Base-by-base conservation (phyloP, 306 rosid species). In the Dryas drummondii region DNA sequence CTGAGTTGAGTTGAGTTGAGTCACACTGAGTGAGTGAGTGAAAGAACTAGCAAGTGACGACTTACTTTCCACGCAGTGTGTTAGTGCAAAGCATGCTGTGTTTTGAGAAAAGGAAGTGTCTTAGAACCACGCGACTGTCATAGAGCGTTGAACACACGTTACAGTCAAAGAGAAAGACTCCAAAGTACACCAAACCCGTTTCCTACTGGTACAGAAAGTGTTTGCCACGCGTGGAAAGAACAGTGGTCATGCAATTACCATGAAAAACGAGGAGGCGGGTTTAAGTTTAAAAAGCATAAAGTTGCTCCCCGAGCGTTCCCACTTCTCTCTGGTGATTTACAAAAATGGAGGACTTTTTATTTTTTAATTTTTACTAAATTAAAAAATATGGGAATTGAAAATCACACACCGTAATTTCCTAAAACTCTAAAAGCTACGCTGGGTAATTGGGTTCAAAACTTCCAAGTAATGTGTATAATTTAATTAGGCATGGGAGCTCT, bases 51-150 rank as follows among this genome's bases (percentile, higher is more conserved):
- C 37, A 77, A 46, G 56, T 19, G 68, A 72, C 76, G 16, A 47
- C 75, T 55, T 68, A 66, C 40, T 49, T 13, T 27, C 27, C 12
- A 4, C 15, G 61, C 12, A 26, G 58, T 52, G 53, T 14, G 48
- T 32, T 32, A 12, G 32, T 14, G 48, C n/a, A 37, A 81, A 76
- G 51, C 51, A 50, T 58, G 75, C n/a, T 17, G 75, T 51, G 55
- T 46, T 46, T 42, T 49, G n/a, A 65, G 2, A 40, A 55, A 11
- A 9, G 15, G 9, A 26, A 42, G 22, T 48, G 62, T 26, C 13
- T 22, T 3, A 1, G 41, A 45, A 67, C 57, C 79, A 69, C 79
- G 76, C 77, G 53, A n/a, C 0, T 1, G 5, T 12, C 0, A 14
- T 0, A 6, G 26, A 10, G 71, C 65, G 65, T 58, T 41, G 2